Percentiles rank a stretch among this genome's conserved stretches.
These are phyloP conservation scores for Phytophthora brassicae DNA, from an alignment of 352 stramenopile genomes.

Conservation along the genomic window DNA sequence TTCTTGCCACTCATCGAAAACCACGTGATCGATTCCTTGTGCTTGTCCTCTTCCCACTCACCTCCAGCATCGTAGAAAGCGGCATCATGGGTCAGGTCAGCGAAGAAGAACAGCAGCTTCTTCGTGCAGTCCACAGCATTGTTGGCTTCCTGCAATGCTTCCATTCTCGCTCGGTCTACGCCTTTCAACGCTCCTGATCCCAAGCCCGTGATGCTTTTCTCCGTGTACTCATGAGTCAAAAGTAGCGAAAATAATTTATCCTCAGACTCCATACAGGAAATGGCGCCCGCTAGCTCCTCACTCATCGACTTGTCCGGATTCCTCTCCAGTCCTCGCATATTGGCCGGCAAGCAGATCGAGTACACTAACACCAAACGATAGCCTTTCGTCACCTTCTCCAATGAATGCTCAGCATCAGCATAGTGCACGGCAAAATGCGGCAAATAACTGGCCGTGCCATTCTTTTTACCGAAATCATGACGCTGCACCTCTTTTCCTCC, in stretches of 20 bases:
- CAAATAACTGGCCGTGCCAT: no score
- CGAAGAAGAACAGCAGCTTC: slow-evolving; percentile 10
- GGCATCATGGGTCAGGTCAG: slow-evolving; percentile 7
- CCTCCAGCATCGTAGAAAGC: neutral
- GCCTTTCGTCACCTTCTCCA: no score
- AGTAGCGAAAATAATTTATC: slow-evolving; percentile 28
- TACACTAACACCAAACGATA: no score
- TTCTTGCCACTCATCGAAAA: neutral
- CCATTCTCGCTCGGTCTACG: slow-evolving; percentile 9
- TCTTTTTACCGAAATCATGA: no score
- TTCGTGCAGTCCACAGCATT: neutral
- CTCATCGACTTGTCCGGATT: no score
- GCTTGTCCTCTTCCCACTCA: neutral
- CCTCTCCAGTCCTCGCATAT: no score
- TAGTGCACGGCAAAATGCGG: no score
- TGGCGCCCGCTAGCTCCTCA: no score
- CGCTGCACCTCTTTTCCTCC: no score
- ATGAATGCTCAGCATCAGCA: no score
- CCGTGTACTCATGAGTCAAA: slow-evolving; percentile 14
- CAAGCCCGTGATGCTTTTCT: slow-evolving; percentile 9
- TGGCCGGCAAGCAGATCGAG: no score
- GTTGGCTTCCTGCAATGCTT: neutral
- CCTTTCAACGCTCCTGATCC: slow-evolving; percentile 18
- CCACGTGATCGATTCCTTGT: neutral
- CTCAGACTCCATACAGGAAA: slow-evolving; percentile 41